Base-by-base conservation (phyloP, 2,329 filamentous ascomycete genomes). In the Epichloe gansuensis region DNA sequence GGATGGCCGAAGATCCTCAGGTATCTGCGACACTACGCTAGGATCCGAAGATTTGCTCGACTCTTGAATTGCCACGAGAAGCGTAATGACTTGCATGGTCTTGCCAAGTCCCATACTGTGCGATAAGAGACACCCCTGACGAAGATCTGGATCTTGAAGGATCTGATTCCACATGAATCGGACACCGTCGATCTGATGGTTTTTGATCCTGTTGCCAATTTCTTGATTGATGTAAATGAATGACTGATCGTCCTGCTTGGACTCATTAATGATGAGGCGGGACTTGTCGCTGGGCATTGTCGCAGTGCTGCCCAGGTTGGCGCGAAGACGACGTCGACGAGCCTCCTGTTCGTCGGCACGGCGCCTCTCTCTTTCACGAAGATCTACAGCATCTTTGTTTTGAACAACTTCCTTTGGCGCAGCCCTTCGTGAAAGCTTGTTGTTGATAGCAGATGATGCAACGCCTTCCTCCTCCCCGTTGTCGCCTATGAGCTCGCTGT, bases 51-150 rank as follows among this genome's bases (percentile, higher is more conserved):
- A 90, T 21, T 64, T 63, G 4, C 80, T 74, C 3, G 87, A 80
- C 58, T 87, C 77, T 4, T 81, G 74, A 55, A 95, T 78, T 0
- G 87, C 82, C 15, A 86, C 76, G 5, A 96, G 75, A n/a, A 95
- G 71, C 0, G 88, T 86, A 54, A 95, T 88, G 5, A 89, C 80
- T 69, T 95, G 89, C 83, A 95, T 89, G 0, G 89, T 94, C 70
- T 95, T 96, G 15, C 89, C 89, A 2, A 95, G 70, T 1, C 90
- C 90, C 89, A 95, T 95, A 0, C 87, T 88, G 64, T 95, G 89
- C 5, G 89, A 86, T 21, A 95, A 73, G 12, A 95, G 74, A 62
- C 87, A 94, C 2, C 89, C 89, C 65, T 89, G 82, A 17, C 75
- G 74, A 5, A 72, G 69, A 4, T 74, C 69, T 2, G 71, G 64